phyloP scores from a whole-genome alignment of 2,329 filamentous ascomycete genomes.

The Nannizziopsis arthrosporioides region DNA sequence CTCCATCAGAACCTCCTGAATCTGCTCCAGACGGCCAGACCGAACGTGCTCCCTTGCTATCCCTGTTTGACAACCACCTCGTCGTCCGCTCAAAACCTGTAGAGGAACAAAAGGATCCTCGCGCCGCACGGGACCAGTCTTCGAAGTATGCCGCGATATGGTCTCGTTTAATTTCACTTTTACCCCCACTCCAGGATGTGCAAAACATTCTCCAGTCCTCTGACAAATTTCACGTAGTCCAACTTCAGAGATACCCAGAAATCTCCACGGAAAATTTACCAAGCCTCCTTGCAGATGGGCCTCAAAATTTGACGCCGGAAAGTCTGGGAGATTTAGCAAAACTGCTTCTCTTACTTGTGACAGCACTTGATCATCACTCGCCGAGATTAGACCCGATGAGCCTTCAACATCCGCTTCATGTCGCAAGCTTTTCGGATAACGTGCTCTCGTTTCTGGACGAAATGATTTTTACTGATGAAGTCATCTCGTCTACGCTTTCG shows the following conservation, averaged over 20 bases:
- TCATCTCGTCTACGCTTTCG: conserved; percentile 40
- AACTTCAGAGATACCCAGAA: conserved; percentile 27
- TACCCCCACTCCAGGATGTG: conserved; percentile 26
- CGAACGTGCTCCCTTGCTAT: conserved; percentile 28
- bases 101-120: background rate
- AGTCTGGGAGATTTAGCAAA: conserved; percentile 32
- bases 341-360: conserved; percentile 34
- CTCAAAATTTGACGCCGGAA: conserved; percentile 16
- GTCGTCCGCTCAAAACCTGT: conserved; percentile 14
- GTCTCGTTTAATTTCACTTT: conserved; percentile 23
- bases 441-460: conserved; percentile 39
- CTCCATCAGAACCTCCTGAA: conserved; percentile 3
- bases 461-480: conserved; percentile 40
- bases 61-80: conserved; percentile 31
- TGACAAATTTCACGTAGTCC: conserved; percentile 24
- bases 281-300: conserved; percentile 4
- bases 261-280: conserved; percentile 17
- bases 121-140: conserved; percentile 8
- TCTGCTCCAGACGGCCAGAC: conserved; percentile 19
- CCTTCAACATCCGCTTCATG: conserved; percentile 30
- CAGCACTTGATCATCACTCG: conserved; percentile 35
- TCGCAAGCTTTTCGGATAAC: conserved; percentile 35
- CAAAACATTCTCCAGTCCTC: conserved; percentile 24
- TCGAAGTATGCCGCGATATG: conserved; percentile 21
- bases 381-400: conserved; percentile 28